Percentiles rank a stretch among this genome's conserved stretches.
Evolutionary conservation across 2,329 filamentous ascomycete genomes (phyloP).

Genomic region (Talaromyces sp.): DNA sequence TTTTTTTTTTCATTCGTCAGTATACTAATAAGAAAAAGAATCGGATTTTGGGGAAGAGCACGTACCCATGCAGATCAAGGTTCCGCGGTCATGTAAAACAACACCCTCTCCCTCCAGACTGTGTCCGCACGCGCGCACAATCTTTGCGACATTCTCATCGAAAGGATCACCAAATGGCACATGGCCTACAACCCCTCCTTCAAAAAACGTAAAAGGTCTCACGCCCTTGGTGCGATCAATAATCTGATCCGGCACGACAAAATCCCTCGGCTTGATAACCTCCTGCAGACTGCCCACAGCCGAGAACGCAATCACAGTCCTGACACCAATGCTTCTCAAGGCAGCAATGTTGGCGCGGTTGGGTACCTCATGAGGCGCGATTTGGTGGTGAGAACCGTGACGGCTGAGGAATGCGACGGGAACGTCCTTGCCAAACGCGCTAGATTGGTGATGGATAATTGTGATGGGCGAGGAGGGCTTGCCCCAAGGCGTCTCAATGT

Average conservation of each 20-base stretch:
- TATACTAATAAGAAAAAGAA: neutral
- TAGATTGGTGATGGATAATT: conserved; percentile 81
- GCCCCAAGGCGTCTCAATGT: conserved; percentile 84
- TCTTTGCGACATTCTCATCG: conserved; percentile 69
- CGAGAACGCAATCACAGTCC: conserved; percentile 88
- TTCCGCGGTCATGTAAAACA: conserved; percentile 76
- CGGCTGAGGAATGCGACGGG: conserved; percentile 87
- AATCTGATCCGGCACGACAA: conserved; percentile 91
- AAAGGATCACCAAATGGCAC: conserved; percentile 96
- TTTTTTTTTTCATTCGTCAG: conserved; percentile 29
- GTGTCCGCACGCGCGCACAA: conserved; percentile 74
- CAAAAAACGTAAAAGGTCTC: conserved; percentile 91
- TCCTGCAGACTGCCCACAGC: conserved; percentile 91
- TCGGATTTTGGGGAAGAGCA: neutral
- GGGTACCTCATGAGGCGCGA: conserved; percentile 92
- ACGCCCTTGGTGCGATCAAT: conserved; percentile 97
- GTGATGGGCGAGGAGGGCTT: conserved; percentile 71
- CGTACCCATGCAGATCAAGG: conserved; percentile 85
- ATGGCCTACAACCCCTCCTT: conserved; percentile 78
- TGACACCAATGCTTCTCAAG: conserved; percentile 83
- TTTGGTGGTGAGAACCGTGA: conserved; percentile 83
- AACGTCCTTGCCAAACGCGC: conserved; percentile 58
- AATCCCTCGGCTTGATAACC: conserved; percentile 91
- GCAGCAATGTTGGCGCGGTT: conserved; percentile 96
- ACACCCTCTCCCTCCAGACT: conserved; percentile 79